phyloP scores from a whole-genome alignment of 768 basidiomycete genomes.

The Lactarius deliciosus region DNA sequence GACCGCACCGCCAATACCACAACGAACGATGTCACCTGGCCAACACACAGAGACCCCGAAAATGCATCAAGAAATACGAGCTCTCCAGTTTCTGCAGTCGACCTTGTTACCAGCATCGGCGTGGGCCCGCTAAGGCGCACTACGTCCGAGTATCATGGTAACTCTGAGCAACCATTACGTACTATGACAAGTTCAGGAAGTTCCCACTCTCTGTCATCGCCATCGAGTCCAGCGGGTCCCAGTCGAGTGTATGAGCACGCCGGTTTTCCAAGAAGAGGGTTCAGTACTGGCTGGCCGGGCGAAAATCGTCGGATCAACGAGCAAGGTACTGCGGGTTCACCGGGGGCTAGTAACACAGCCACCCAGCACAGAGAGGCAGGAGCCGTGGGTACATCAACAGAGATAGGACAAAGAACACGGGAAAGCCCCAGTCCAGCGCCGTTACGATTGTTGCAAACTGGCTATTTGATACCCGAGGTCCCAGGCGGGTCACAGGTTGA shows the following conservation, averaged over 20 bases:
- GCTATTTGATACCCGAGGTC: not conserved
- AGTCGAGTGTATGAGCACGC: not conserved
- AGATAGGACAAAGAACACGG: not conserved
- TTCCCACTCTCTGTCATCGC: not conserved
- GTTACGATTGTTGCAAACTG: not conserved
- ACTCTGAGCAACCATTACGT: not conserved
- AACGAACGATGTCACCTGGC: not conserved
- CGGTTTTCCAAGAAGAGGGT: not conserved
- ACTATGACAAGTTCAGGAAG: not conserved
- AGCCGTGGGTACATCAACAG: not conserved
- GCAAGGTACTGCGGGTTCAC: not conserved
- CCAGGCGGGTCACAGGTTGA: not conserved
- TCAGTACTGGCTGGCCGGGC: too few species aligned
- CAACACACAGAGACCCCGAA: not conserved
- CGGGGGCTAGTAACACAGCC: not conserved
- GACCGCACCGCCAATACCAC: not conserved
- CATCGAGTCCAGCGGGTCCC: not conserved
- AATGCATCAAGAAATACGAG: not conserved
- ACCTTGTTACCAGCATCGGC: not conserved
- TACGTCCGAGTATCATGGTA: not conserved
- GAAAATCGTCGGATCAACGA: not conserved
- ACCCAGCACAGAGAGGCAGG: not conserved
- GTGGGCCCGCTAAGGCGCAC: not conserved
- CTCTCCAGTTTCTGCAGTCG: not conserved
- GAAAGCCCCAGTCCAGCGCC: not conserved